Evolutionary conservation across 1,139 yeast genomes (phyloP).

Genomic region (Groenewaldozyma auringiensis): DNA sequence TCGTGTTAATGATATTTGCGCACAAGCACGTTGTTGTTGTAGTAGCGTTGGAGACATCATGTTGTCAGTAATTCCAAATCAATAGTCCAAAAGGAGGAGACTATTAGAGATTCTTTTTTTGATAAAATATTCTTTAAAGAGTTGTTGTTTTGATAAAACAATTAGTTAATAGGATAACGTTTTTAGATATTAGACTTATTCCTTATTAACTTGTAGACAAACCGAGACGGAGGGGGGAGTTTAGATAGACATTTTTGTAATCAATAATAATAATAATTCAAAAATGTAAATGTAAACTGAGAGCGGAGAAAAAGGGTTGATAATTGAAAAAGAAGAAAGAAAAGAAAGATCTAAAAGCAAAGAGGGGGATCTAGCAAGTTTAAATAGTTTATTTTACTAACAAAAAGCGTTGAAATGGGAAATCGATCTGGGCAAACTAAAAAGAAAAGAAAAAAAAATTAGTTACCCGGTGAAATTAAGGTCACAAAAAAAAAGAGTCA

Average conservation of each 20-base stretch:
- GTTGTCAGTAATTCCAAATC: background rate
- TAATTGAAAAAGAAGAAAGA: conserved; percentile 3
- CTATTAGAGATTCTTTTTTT: background rate
- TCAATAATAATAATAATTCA: background rate
- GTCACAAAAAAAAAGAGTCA: too few species aligned
- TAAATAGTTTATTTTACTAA: too few species aligned
- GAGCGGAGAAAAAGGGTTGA: conserved; percentile 6
- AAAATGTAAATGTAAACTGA: conserved; percentile 2
- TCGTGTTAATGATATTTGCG: background rate
- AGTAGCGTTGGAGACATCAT: conserved; percentile 2
- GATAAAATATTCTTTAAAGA: background rate
- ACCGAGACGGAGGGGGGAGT: background rate
- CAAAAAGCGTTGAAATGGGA: too few species aligned
- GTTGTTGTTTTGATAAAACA: background rate
- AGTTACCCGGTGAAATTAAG: too few species aligned
- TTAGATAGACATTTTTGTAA: conserved; percentile 3
- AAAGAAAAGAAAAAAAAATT: too few species aligned
- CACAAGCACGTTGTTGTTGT: background rate
- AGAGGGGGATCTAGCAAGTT: background rate
- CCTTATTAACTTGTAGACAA: background rate
- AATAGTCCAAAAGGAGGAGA: background rate
- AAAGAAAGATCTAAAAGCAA: conserved; percentile 7
- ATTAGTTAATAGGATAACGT: background rate
- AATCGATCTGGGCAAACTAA: too few species aligned
- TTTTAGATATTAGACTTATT: background rate